Evolutionary conservation across 306 rosid species (phyloP).

Genomic region (Clitoria ternatea): DNA sequence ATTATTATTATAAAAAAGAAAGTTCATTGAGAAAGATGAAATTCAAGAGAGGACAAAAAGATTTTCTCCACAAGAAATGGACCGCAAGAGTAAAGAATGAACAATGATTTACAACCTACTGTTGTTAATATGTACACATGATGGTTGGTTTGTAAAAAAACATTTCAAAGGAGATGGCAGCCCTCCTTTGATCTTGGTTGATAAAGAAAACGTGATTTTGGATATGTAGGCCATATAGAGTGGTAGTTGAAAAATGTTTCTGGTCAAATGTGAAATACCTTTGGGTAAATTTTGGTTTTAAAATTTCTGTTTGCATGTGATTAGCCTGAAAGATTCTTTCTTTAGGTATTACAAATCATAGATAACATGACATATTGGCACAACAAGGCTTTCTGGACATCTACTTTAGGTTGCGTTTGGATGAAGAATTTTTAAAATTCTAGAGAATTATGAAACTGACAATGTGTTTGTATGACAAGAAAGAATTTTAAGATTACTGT

Average conservation of each 20-base stretch:
- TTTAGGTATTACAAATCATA: background rate
- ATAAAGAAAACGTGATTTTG: background rate
- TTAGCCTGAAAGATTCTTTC: background rate
- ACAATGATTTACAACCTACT: background rate
- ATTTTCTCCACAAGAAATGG: background rate
- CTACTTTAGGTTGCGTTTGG: too few relatives aligned
- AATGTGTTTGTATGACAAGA: too few relatives aligned
- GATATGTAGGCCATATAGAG: background rate
- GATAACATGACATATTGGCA: background rate
- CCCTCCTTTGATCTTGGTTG: background rate
- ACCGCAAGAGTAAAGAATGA: background rate
- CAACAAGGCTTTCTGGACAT: slow-evolving; percentile 1
- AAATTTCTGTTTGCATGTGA: background rate
- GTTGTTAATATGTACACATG: background rate
- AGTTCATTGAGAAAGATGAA: background rate
- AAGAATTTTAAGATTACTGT: too few relatives aligned
- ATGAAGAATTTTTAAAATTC: too few relatives aligned
- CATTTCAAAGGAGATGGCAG: background rate
- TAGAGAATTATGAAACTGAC: too few relatives aligned
- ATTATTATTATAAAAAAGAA: too few relatives aligned
- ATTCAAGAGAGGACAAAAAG: background rate
- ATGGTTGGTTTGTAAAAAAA: background rate
- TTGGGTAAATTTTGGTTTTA: background rate
- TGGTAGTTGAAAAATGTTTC: background rate
- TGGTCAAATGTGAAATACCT: background rate